These are phyloP conservation scores for Candida xyloterini DNA, from an alignment of 805 yeast genomes.

Conservation along the genomic window DNA sequence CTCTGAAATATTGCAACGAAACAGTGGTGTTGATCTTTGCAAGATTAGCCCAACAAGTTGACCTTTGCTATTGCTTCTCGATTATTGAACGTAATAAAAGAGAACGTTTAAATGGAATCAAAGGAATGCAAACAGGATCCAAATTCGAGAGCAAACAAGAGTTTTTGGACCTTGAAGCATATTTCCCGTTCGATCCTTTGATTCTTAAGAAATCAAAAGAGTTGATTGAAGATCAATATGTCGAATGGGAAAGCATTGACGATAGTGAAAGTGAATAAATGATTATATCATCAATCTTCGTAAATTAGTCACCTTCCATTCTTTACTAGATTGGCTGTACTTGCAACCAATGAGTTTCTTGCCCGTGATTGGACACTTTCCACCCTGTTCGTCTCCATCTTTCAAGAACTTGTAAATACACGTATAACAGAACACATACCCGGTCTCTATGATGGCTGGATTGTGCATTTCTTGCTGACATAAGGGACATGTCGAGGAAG, in stretches of 20 bases:
- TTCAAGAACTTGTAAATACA: conserved; percentile 71
- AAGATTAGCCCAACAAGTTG: conserved; percentile 82
- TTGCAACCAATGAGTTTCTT: conserved; percentile 67
- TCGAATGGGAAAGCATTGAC: conserved; percentile 83
- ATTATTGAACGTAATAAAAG: conserved; percentile 88
- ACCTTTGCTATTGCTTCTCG: conserved; percentile 89
- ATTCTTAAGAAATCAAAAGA: conserved; percentile 60
- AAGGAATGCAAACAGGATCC: conserved; percentile 16
- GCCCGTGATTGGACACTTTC: conserved; percentile 83
- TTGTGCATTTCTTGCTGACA: conserved; percentile 64
- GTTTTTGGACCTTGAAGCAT: conserved; percentile 86
- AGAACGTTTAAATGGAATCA: conserved; percentile 52
- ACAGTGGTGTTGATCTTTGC: conserved; percentile 94
- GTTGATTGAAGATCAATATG: conserved; percentile 53
- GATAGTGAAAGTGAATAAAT: conserved; percentile 36
- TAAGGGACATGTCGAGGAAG: conserved; percentile 55
- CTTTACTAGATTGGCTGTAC: conserved; percentile 52
- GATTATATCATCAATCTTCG: conserved; percentile 63
- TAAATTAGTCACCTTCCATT: conserved; percentile 74
- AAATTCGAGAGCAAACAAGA: conserved; percentile 56
- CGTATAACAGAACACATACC: conserved; percentile 83
- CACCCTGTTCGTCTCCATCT: conserved; percentile 50
- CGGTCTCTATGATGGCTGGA: conserved; percentile 89
- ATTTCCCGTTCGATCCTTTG: conserved; percentile 94
- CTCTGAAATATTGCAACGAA: conserved; percentile 88